These are phyloP conservation scores for Trichophyton schoenleinii DNA, from an alignment of 2,329 filamentous ascomycete species.

Conservation along the genomic window DNA sequence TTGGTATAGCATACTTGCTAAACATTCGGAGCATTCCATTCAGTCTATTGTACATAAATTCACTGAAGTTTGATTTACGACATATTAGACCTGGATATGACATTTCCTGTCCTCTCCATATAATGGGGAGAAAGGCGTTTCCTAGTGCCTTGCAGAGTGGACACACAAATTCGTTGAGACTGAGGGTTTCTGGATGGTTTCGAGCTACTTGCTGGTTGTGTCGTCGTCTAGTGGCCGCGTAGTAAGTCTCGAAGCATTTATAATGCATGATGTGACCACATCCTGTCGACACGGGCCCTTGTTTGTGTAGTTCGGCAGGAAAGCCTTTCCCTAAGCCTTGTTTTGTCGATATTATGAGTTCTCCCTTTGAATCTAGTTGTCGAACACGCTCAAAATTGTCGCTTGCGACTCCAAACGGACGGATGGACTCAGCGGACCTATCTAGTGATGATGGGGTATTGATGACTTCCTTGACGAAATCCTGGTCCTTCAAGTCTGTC, in stretches of 20 bases:
- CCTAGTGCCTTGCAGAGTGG: slow-evolving; percentile 93
- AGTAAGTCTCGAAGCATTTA: slow-evolving; percentile 85
- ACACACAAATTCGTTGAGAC: slow-evolving; percentile 81
- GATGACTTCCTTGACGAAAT: slow-evolving; percentile 72
- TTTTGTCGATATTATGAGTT: slow-evolving; percentile 58
- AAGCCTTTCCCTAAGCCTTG: slow-evolving; percentile 86
- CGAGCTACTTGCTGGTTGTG: slow-evolving; percentile 88
- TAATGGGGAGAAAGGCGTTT: slow-evolving; percentile 85
- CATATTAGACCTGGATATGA: slow-evolving; percentile 63
- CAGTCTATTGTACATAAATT: slow-evolving; percentile 55
- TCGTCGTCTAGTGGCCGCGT: slow-evolving; percentile 66
- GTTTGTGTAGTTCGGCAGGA: slow-evolving; percentile 50
- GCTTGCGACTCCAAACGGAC: slow-evolving; percentile 81
- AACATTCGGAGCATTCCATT: slow-evolving; percentile 35
- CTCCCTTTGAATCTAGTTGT: slow-evolving; percentile 62
- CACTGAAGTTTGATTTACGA: slow-evolving; percentile 47
- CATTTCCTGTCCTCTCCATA: slow-evolving; percentile 88
- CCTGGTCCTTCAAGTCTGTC: slow-evolving; percentile 67
- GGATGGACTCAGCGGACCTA: slow-evolving; percentile 64
- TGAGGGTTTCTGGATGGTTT: slow-evolving; percentile 74
- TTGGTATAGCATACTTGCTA: slow-evolving; percentile 35
- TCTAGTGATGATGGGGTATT: slow-evolving; percentile 72
- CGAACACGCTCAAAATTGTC: slow-evolving; percentile 69
- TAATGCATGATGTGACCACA: slow-evolving; percentile 99
- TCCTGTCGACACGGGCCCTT: slow-evolving; percentile 73